Conservation (phyloP, 2,329 filamentous ascomycete genomes). For the Cladosporium sp. region DNA sequence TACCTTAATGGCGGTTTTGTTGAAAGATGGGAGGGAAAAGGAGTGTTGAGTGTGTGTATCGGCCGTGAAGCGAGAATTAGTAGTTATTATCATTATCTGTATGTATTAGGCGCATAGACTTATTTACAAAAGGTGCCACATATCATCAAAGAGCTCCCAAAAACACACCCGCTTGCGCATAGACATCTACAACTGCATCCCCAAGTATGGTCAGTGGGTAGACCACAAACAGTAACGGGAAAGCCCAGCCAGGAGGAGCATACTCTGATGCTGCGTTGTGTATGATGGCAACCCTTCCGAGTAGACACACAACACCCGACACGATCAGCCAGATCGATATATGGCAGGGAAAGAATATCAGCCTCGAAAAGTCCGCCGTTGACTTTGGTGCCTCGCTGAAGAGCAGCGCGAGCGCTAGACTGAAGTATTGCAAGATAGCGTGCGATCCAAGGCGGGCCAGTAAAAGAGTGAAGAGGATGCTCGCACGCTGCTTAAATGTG, state of each 20-base stretch:
- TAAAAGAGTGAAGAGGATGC: conserved; percentile 15
- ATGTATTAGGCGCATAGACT: too few relatives aligned
- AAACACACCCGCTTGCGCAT: conserved; percentile 15
- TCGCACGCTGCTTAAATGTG: conserved; percentile 15
- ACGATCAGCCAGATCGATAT: conserved; percentile 19
- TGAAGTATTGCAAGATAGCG: conserved; percentile 19
- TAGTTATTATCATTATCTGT: too few relatives aligned
- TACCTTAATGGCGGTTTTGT: too few relatives aligned
- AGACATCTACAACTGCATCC: conserved; percentile 16
- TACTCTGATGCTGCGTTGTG: conserved; percentile 19
- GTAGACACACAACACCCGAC: conserved; percentile 15
- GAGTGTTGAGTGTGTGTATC: too few relatives aligned
- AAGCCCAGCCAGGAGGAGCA: conserved; percentile 16
- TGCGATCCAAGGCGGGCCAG: conserved; percentile 16
- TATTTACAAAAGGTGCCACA: too few relatives aligned
- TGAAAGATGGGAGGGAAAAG: too few relatives aligned
- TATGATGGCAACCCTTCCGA: conserved; percentile 15
- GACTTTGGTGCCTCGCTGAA: conserved; percentile 18
- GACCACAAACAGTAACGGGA: conserved; percentile 13
- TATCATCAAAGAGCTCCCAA: neutral
- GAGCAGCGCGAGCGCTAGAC: conserved; percentile 17
- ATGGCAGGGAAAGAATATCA: conserved; percentile 18
- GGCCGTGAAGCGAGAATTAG: too few relatives aligned
- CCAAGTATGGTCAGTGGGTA: conserved; percentile 16
- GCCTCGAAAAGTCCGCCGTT: conserved; percentile 14